A percentile compares a stretch with the other conserved stretches of the same genome.
Conservation (phyloP, 2,329 filamentous ascomycete genomes). For the Beauveria sp. region DNA sequence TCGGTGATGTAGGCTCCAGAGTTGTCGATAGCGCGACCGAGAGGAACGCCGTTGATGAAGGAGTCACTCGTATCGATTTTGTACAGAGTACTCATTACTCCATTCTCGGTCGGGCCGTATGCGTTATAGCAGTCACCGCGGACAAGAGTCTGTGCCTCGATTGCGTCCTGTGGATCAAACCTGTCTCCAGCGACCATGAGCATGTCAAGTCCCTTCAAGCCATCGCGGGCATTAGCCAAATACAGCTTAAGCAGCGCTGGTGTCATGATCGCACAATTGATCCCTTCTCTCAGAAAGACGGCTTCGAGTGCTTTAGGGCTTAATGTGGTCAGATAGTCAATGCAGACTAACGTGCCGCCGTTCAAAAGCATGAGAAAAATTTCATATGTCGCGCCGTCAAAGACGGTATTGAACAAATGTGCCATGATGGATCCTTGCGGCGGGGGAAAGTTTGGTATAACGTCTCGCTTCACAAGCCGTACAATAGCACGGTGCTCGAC, state of each 20-base stretch:
- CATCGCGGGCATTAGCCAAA: conserved; percentile 25
- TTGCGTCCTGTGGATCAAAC: conserved; percentile 5
- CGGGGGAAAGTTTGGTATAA: not conserved
- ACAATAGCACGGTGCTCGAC: conserved; percentile 15
- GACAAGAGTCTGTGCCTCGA: not conserved
- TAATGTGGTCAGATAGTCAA: conserved; percentile 13
- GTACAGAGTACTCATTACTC: conserved; percentile 15
- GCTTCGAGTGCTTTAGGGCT: conserved; percentile 3
- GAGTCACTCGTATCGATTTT: not conserved
- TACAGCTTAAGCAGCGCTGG: conserved; percentile 12
- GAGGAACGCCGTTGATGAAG: conserved; percentile 16
- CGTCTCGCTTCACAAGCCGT: conserved; percentile 7
- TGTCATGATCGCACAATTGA: conserved; percentile 24
- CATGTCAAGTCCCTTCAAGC: conserved; percentile 26
- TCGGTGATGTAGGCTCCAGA: conserved; percentile 18
- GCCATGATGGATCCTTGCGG: not conserved
- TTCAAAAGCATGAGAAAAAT: conserved; percentile 13
- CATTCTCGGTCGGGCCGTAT: conserved; percentile 21
- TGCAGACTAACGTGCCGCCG: conserved; percentile 14
- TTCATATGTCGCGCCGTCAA: conserved; percentile 14
- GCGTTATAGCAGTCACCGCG: conserved; percentile 12
- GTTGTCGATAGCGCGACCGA: conserved; percentile 17
- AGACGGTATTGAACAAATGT: conserved; percentile 12
- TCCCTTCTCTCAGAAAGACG: conserved; percentile 22
- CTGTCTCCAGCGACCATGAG: conserved; percentile 28